Base-by-base conservation (phyloP, 129 eudicot species). In the Saposhnikovia divaricata region DNA sequence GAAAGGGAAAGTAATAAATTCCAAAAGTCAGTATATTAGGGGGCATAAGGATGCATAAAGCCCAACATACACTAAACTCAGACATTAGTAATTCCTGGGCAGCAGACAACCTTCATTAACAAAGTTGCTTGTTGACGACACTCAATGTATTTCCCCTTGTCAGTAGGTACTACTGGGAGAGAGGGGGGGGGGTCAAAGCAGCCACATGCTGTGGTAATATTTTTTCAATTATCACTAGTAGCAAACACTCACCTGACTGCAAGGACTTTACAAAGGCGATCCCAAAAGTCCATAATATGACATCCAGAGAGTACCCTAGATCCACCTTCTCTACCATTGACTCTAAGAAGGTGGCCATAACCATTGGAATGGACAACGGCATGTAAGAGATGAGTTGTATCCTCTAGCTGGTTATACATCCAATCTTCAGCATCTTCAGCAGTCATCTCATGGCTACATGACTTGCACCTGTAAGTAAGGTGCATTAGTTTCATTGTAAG, bases 211-310 rank as follows among this genome's bases (percentile, higher is more conserved):
- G 37, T 34, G 37, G 37, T 34, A 34, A 34, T 34, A 34, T 34
- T 1, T 34, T 34, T 34, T 34, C 47, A 44, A 1, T 11, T 42
- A 79, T 34, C 55, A 63, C 76, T 34, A 65, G 61, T 66, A 61
- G 38, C 82, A 73, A 78, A 44, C 6, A 4, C 93, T 83, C 79
- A 94, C 98, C 98, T 89, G 90, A 89, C 96, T 68, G 94, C 97
- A 63, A 95, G 97, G 25, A 87, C 81, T 86, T 82, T 86, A 85
- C 97, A 92, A 39, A 95, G 83, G 40, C 98, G 90, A 81, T 95
- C 98, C 98, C 98, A 95, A 65, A 95, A 95, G 87, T 89, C 91
- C 98, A 95, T 95, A 69, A 95, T 90, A 86, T 89, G 86, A 75
- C 82, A 74, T 55, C 98, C 98, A 4, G 98, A 89, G 50, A 95